Evolutionary conservation across 768 basidiomycete species (phyloP).

Genomic region (Infundibulicybe gibba): DNA sequence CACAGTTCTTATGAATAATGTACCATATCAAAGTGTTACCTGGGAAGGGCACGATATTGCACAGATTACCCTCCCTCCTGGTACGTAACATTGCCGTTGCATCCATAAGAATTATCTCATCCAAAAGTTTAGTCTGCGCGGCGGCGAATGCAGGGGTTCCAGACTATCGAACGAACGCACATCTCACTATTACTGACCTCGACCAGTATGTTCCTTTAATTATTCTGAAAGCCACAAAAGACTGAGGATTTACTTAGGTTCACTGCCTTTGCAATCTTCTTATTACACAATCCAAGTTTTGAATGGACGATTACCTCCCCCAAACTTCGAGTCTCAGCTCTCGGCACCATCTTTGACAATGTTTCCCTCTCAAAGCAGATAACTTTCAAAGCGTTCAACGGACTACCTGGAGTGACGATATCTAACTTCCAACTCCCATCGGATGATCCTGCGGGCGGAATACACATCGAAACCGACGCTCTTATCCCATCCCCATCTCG

Average conservation of each 20-base stretch:
- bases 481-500: slow-evolving; percentile 63
- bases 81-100: slow-evolving; percentile 25
- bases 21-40: slow-evolving; percentile 37
- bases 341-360: slow-evolving; percentile 67
- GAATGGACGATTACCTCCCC: slow-evolving; percentile 68
- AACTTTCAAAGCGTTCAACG: slow-evolving; percentile 68
- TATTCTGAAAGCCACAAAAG: background rate
- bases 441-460: slow-evolving; percentile 66
- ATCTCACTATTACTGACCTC: slow-evolving; percentile 52
- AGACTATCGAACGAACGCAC: slow-evolving; percentile 49
- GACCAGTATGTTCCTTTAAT: slow-evolving; percentile 31
- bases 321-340: slow-evolving; percentile 59
- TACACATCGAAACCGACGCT: slow-evolving; percentile 66
- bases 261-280: slow-evolving; percentile 60
- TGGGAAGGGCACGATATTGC: slow-evolving; percentile 68
- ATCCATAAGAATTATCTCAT: background rate
- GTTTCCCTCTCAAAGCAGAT: slow-evolving; percentile 58
- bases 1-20: background rate
- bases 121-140: slow-evolving; percentile 47
- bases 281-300: slow-evolving; percentile 63
- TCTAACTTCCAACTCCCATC: slow-evolving; percentile 68
- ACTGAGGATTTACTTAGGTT: slow-evolving; percentile 33
- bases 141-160: slow-evolving; percentile 67
- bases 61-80: slow-evolving; percentile 55
- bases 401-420: slow-evolving; percentile 66